Base-by-base conservation (phyloP, 2,329 filamentous ascomycete genomes). In the Cytospora mali region DNA sequence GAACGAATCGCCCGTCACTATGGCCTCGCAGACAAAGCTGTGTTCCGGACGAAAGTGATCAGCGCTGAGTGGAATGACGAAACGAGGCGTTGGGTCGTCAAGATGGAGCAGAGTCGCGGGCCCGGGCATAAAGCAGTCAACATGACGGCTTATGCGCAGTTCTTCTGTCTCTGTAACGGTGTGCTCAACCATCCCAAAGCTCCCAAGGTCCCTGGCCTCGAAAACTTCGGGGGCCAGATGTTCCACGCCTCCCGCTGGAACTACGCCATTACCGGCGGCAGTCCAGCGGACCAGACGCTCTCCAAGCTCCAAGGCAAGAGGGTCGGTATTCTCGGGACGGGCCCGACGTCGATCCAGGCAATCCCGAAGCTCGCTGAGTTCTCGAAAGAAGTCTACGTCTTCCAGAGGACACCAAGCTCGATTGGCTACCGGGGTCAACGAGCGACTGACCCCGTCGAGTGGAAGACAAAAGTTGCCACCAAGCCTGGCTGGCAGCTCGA, bases 321-420 rank as follows among this genome's bases (percentile, higher is more conserved):
- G 2, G 79, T 84, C 1, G 82, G 76, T 3, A 73, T 84, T 55
- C 71, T 84, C 31, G 82, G 81, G 25, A 84, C 81, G 0, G 81
- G 80, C 0, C 79, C 81, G 1, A 83, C 80, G 0, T 78, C 76
- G 0, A 73, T 84, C 3, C 79, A 81, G 64, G 75, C 74, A 1
- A 69, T 82, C 0, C 79, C 81, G 0, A 68, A 74, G 21, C 69
- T 85, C 0, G 80, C 78, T 2, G 74, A 78, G 53, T 81, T 75
- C 62, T 78, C 81, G 0, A 78, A 81, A 54, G 73, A 84, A 46
- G 68, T 86, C 3, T 83, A 79, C 65, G 81, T 86, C n/a, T 78
- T 86, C 68, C 83, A 86, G 69, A 79, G 84, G 3, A 86, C 84
- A 3, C 82, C 83, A 4, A 75, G 78, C 1, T 71, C 72, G 0